These are phyloP conservation scores for Aspergillus sp. DNA, from an alignment of 2,329 filamentous ascomycete genomes.

Conservation along the genomic window DNA sequence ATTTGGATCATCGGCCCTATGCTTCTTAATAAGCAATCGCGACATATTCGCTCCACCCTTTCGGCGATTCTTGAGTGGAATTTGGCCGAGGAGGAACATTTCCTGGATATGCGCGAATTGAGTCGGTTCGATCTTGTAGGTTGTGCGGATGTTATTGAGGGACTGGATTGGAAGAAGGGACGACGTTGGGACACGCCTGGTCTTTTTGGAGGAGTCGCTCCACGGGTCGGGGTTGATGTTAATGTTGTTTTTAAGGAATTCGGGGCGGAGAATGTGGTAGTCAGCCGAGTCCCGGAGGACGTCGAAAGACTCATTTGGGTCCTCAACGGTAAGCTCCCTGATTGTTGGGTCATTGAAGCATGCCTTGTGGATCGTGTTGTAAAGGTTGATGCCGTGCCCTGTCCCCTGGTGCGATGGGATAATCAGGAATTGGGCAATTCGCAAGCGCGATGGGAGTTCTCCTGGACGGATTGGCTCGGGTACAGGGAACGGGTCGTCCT, in stretches of 20 bases:
- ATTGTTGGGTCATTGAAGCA: constrained; percentile 68
- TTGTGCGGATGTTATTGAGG: constrained; percentile 50
- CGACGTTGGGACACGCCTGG: constrained; percentile 49
- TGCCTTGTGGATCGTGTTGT: constrained; percentile 72
- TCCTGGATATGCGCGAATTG: constrained; percentile 64
- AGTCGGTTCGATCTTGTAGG: constrained; percentile 59
- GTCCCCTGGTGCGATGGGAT: constrained; percentile 81
- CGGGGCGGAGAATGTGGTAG: constrained; percentile 54
- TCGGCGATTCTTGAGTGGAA: constrained; percentile 51
- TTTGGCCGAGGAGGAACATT: constrained; percentile 60
- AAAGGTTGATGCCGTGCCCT: constrained; percentile 77
- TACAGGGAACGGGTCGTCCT: constrained; percentile 46
- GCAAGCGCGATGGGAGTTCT: constrained; percentile 70
- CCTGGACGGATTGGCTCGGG: constrained; percentile 50
- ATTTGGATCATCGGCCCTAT: constrained; percentile 50
- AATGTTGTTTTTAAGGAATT: constrained; percentile 50
- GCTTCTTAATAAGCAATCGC: constrained; percentile 49
- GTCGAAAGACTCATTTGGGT: constrained; percentile 74
- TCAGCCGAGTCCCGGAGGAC: constrained; percentile 64
- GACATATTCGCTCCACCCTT: constrained; percentile 51
- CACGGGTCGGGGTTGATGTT: constrained; percentile 48
- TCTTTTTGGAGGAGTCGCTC: constrained; percentile 31
- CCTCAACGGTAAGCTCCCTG: constrained; percentile 86
- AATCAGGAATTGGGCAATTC: constrained; percentile 92
- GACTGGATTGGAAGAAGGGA: constrained; percentile 53